phyloP scores from a whole-genome alignment of 345 rosid species.

The Hibiscus syriacus region DNA sequence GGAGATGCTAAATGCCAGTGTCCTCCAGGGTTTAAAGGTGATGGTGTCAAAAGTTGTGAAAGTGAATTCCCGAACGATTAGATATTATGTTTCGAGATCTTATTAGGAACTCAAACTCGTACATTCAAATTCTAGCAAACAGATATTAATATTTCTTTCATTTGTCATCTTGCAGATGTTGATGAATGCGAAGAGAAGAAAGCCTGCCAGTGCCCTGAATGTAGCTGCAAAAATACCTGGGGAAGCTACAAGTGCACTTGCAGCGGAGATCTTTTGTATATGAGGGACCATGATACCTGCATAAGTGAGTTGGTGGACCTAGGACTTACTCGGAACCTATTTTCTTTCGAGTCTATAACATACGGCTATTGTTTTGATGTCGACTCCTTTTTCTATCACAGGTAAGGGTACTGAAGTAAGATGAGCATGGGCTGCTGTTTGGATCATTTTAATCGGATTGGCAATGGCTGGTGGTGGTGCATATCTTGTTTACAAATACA shows the following conservation, averaged over 20 bases:
- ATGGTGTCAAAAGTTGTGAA: conserved; percentile 70
- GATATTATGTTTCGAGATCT: not conserved
- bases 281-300: conserved; percentile 92
- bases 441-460: conserved; percentile 78
- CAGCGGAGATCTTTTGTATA: conserved; percentile 83
- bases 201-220: conserved; percentile 93
- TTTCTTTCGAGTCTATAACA: not conserved
- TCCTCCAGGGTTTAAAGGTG: conserved; percentile 88
- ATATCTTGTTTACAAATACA: conserved; percentile 79
- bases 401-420: conserved; percentile 71
- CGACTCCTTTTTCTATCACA: conserved; percentile 19
- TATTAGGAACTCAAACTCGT: not conserved
- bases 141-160: not conserved
- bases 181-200: conserved; percentile 90
- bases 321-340: not conserved
- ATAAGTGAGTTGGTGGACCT: conserved; percentile 48
- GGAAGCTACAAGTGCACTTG: conserved; percentile 89
- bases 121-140: not conserved
- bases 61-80: conserved; percentile 34
- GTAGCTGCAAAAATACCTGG: conserved; percentile 93
- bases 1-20: conserved; percentile 73
- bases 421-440: conserved; percentile 89
- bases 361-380: conserved; percentile 7
- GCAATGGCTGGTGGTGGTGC: conserved; percentile 80
- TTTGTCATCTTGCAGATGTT: conserved; percentile 40